These are phyloP conservation scores for Termitomyces sp. DNA, from an alignment of 768 basidiomycete species.

Conservation along the genomic window DNA sequence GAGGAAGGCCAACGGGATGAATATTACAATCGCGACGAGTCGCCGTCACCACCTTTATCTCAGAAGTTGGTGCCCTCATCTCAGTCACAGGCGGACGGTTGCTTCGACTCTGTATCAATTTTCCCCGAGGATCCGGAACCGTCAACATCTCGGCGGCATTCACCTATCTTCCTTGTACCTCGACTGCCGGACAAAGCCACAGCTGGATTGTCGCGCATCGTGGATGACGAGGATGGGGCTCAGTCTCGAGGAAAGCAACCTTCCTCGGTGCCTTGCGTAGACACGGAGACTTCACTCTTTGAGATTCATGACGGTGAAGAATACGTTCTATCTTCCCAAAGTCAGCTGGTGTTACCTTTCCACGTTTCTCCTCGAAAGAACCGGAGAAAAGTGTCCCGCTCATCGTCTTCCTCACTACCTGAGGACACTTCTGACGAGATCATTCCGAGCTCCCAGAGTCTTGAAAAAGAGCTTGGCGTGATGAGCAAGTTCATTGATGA, in stretches of 20 bases:
- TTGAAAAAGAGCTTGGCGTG: slow-evolving; percentile 31
- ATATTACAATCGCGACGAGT: not conserved
- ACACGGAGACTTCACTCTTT: not conserved
- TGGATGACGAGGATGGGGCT: not conserved
- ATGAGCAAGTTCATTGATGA: slow-evolving; percentile 12
- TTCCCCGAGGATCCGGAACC: not conserved
- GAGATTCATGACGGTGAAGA: slow-evolving; percentile 14
- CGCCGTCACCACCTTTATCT: not conserved
- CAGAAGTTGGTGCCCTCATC: slow-evolving; percentile 29
- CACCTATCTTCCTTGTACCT: slow-evolving; percentile 1
- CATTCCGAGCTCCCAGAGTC: slow-evolving; percentile 44
- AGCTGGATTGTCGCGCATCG: not conserved
- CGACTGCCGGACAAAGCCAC: not conserved
- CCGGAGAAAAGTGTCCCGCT: not conserved
- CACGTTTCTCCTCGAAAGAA: slow-evolving; percentile 19
- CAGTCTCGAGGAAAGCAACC: not conserved
- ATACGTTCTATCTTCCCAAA: slow-evolving; percentile 32
- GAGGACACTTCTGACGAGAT: slow-evolving; percentile 19
- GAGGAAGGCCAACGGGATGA: not conserved
- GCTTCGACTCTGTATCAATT: not conserved
- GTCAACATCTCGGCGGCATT: not conserved
- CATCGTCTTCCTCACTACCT: slow-evolving; percentile 3
- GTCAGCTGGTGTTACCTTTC: slow-evolving; percentile 22
- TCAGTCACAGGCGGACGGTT: slow-evolving; percentile 26
- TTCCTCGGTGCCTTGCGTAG: not conserved